Evolutionary conservation across 148 eudicot genomes (phyloP).

Genomic region (Vaccinium corymbosum): DNA sequence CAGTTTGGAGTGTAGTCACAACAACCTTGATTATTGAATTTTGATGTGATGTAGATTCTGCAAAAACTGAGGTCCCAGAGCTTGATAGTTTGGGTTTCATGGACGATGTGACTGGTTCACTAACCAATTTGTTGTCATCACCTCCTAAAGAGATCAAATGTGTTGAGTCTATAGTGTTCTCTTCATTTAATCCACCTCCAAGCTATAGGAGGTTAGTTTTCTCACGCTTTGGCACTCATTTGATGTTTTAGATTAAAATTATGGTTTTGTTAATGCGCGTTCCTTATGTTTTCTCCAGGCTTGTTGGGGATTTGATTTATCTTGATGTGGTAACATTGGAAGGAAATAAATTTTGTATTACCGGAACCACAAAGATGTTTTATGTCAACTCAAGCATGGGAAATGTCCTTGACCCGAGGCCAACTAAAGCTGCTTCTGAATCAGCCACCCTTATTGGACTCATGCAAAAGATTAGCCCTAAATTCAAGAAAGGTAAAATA

Average conservation of each 20-base stretch:
- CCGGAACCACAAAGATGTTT: conserved; percentile 79
- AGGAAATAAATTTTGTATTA: conserved; percentile 73
- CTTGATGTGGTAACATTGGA: conserved; percentile 84
- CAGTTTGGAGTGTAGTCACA: neutral
- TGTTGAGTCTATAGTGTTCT: conserved; percentile 79
- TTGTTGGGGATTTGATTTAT: conserved; percentile 93
- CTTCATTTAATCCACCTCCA: conserved; percentile 96
- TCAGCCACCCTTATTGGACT: conserved; percentile 87
- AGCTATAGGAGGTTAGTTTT: conserved; percentile 76
- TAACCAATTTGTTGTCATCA: conserved; percentile 55
- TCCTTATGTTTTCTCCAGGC: conserved; percentile 46
- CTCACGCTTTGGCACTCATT: conserved; percentile 3
- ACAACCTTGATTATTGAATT: conserved; percentile 8
- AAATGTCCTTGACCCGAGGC: conserved; percentile 72
- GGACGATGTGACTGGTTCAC: conserved; percentile 75
- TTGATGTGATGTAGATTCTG: conserved; percentile 37
- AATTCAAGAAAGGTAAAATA: conserved; percentile 82
- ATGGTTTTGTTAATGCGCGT: neutral
- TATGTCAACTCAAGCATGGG: conserved; percentile 79
- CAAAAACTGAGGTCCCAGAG: conserved; percentile 61
- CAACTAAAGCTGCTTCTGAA: conserved; percentile 60
- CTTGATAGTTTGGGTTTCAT: conserved; percentile 78
- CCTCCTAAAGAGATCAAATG: conserved; percentile 79
- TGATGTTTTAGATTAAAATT: neutral
- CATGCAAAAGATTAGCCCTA: conserved; percentile 82